Conservation (phyloP, 1,284 basidiomycete species). For the Phellopilus nigrolimitatus region DNA sequence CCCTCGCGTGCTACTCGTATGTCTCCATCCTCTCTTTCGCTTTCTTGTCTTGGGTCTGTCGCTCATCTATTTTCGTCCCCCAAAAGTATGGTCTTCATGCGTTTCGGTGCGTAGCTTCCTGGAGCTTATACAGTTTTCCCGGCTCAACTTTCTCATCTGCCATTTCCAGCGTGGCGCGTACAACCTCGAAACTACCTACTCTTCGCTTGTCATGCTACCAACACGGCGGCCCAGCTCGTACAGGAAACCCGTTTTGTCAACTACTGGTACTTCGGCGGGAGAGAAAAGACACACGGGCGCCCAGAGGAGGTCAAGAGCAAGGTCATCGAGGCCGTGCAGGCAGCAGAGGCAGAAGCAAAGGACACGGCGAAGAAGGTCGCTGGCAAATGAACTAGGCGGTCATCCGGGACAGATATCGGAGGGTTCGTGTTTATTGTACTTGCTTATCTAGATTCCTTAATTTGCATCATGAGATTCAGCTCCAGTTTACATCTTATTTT, state of each 20-base stretch:
- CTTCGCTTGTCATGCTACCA: slow-evolving; percentile 90
- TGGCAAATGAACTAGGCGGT: slow-evolving; percentile 14
- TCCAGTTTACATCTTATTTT: no score
- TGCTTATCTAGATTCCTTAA: slow-evolving; percentile 5
- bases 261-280: slow-evolving; percentile 83
- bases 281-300: slow-evolving; percentile 51
- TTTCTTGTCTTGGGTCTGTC: slow-evolving; percentile 12
- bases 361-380: slow-evolving; percentile 11
- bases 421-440: slow-evolving; percentile 6
- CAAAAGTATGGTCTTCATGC: slow-evolving; percentile 86
- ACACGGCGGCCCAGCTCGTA: slow-evolving; percentile 78
- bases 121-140: background rate
- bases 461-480: background rate
- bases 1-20: slow-evolving; percentile 87
- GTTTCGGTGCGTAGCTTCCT: slow-evolving; percentile 62
- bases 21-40: slow-evolving; percentile 32
- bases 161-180: slow-evolving; percentile 78
- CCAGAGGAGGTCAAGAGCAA: slow-evolving; percentile 33
- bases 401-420: background rate
- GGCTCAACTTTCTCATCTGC: slow-evolving; percentile 7
- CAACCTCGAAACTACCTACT: slow-evolving; percentile 93
- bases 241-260: slow-evolving; percentile 85
- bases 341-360: slow-evolving; percentile 22
- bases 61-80: slow-evolving; percentile 9
- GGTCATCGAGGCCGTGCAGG: slow-evolving; percentile 48